phyloP scores from a whole-genome alignment of 306 rosid genomes.

The Fagus sylvatica region DNA sequence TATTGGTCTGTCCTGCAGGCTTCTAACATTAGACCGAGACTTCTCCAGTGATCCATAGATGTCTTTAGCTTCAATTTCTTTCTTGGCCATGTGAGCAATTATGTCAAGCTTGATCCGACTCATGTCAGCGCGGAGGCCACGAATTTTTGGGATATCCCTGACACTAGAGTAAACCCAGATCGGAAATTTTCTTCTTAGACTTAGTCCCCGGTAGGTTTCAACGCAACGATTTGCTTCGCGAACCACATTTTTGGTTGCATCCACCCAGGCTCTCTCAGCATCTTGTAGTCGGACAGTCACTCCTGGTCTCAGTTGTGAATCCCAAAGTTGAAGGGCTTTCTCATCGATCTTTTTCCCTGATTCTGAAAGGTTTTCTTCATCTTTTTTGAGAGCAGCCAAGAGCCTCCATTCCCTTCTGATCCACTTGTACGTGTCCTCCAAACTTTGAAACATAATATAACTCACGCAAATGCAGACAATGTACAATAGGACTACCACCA shows the following conservation, averaged over 20 bases:
- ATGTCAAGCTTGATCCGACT: background rate
- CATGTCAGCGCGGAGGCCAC: background rate
- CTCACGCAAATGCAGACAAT: no score
- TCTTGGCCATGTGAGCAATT: background rate
- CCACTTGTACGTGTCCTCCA: conserved; percentile 15
- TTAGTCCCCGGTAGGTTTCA: background rate
- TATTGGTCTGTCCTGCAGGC: conserved; percentile 5
- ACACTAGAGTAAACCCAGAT: background rate
- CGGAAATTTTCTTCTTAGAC: background rate
- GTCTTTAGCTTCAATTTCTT: background rate
- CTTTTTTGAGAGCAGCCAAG: background rate
- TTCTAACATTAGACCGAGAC: background rate
- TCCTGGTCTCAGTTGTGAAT: background rate
- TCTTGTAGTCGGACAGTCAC: background rate
- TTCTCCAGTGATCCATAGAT: conserved; percentile 8
- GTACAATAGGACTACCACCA: no score
- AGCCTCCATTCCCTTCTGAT: conserved; percentile 14
- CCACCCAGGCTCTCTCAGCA: background rate
- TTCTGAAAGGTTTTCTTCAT: background rate
- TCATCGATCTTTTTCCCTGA: background rate
- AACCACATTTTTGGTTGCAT: background rate
- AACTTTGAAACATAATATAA: no score
- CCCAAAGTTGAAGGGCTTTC: background rate
- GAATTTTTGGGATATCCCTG: background rate
- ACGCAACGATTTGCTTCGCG: background rate